These are phyloP conservation scores for Pulveroboletus sp. DNA, from an alignment of 1,284 basidiomycete genomes.

Conservation along the genomic window DNA sequence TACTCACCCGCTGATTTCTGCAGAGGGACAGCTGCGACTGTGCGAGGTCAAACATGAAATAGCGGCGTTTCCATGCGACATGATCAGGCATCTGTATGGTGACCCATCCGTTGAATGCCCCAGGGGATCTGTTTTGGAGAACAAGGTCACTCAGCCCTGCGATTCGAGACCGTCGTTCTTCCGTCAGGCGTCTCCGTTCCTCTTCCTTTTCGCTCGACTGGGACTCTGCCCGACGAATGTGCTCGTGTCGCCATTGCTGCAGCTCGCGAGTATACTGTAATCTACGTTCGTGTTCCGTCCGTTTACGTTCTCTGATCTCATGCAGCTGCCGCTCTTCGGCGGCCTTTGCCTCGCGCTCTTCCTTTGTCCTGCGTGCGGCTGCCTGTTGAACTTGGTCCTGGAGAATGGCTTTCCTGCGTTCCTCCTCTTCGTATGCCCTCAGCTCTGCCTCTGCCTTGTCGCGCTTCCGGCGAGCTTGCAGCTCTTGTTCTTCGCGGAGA, in stretches of 20 bases:
- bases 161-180: constrained; percentile 46
- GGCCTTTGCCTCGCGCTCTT: constrained; percentile 45
- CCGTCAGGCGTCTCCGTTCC: constrained; percentile 38
- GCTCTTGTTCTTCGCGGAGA: constrained; percentile 46
- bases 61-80: constrained; percentile 63
- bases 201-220: constrained; percentile 44
- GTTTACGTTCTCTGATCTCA: constrained; percentile 49
- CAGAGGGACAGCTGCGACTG: constrained; percentile 45
- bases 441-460: constrained; percentile 45
- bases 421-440: constrained; percentile 50
- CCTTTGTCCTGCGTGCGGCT: constrained; percentile 42
- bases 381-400: constrained; percentile 50
- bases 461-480: constrained; percentile 43
- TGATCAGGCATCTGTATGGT: constrained; percentile 58
- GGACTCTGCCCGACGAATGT: constrained; percentile 45
- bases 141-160: constrained; percentile 42
- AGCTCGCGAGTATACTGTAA: constrained; percentile 49
- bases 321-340: constrained; percentile 46
- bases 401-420: constrained; percentile 39
- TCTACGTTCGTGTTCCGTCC: constrained; percentile 47
- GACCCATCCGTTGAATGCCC: constrained; percentile 57
- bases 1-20: constrained; percentile 50
- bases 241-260: constrained; percentile 54
- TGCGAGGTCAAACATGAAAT: constrained; percentile 54
- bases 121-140: constrained; percentile 36